Base-by-base conservation (phyloP, 495 filamentous ascomycete species). In the Pseudotulostoma volvatum region DNA sequence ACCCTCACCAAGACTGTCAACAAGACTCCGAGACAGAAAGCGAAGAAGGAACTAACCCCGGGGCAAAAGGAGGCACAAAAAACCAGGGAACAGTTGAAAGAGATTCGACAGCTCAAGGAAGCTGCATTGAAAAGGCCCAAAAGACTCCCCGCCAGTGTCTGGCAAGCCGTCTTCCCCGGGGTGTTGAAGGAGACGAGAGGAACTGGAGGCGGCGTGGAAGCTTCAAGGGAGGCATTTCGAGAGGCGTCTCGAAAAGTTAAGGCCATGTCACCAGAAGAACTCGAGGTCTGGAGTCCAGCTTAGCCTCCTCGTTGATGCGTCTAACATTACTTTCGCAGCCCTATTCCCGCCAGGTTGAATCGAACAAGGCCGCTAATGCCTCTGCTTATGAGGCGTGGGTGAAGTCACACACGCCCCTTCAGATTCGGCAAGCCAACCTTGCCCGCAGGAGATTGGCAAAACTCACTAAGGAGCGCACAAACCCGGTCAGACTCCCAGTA, bases 391-490 rank as follows among this genome's bases (percentile, higher is more conserved):
- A 65, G 20, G 45, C 63, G 18, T 92, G 77, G 77, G 46, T 87
- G 19, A 51, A 70, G 19, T 57, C 53, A 3, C 56, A 79, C 48
- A 66, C 74, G 4, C 66, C 70, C 1, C 43, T 57, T 3, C 53
- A 75, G 43, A 81, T 86, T 37, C 46, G 56, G 30, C 44, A 59
- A 1, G 81, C 82, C 40, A 87, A 84, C 54, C 34, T 3, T 0
- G 83, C 82, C 14, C 78, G 84, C 31, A 37, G 13, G 1, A 9
- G 13, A 1, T 64, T 87, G 8, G 55, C 50, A 2, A 54, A 52
- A 18, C 36, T 57, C 3, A 36, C 14, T 5, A 39, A 37, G 7
- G 53, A 45, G 8, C 43, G 16, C 8, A 45, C 20, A 35, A 3
- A 7, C 18, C 4, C 31, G 34, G 43, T 28, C 32, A 40, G 37